A percentile compares a stretch with the other conserved stretches of the same genome.
phyloP scores from a whole-genome alignment of 192 early-diverging fungal genomes.

The Linnemannia exigua region DNA sequence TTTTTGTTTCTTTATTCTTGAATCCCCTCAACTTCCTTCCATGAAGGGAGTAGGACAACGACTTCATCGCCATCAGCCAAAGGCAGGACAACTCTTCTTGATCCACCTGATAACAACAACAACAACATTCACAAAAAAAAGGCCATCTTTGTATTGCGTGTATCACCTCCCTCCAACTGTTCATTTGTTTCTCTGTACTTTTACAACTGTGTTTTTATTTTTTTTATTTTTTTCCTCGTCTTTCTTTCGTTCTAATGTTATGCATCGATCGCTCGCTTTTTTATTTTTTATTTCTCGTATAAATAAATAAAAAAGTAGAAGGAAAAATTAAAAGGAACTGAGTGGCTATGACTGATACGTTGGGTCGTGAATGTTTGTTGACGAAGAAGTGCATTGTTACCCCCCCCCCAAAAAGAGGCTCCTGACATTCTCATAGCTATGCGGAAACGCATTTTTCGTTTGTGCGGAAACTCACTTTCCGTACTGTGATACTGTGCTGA shows the following conservation, averaged over 20 bases:
- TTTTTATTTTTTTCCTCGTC: neutral
- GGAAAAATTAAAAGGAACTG: neutral
- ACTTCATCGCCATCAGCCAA: neutral
- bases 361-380: too few relatives aligned
- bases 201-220: neutral
- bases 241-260: neutral
- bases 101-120: neutral
- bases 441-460: too few relatives aligned
- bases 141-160: conserved; percentile 3
- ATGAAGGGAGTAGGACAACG: neutral
- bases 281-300: neutral
- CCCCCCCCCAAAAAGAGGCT: too few relatives aligned
- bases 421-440: too few relatives aligned
- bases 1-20: neutral
- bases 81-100: neutral
- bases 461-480: too few relatives aligned
- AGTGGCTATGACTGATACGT: too few relatives aligned
- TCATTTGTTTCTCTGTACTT: neutral
- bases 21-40: neutral
- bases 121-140: neutral
- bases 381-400: too few relatives aligned
- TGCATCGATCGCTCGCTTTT: neutral
- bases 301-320: neutral
- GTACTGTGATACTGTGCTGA: too few relatives aligned
- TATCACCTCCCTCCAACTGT: neutral